A percentile compares a stretch with the other conserved stretches of the same genome.
phyloP scores from a whole-genome alignment of 1,284 basidiomycete species.

The Sanghuangporus baumii region DNA sequence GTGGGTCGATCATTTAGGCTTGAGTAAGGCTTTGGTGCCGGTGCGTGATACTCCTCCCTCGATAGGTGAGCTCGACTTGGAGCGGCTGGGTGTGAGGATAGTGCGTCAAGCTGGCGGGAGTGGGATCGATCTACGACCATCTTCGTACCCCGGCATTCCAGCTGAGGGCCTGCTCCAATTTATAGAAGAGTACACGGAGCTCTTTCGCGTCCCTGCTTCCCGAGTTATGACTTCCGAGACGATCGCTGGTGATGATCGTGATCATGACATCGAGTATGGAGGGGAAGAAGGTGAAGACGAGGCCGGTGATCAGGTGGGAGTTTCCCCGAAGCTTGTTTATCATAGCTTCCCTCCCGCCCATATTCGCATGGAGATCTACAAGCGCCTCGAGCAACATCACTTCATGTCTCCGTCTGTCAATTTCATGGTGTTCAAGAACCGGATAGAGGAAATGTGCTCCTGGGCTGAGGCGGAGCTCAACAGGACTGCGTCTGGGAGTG shows the following conservation, averaged over 20 bases:
- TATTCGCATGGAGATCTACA: conserved; percentile 6
- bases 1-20: conserved; percentile 50
- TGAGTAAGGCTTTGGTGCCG: conserved; percentile 24
- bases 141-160: conserved; percentile 2
- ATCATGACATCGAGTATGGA: neutral
- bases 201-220: conserved; percentile 8
- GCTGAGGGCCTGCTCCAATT: conserved; percentile 11
- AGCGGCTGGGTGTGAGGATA: neutral
- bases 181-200: neutral
- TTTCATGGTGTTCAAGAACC: conserved; percentile 41
- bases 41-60: neutral
- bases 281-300: conserved; percentile 2
- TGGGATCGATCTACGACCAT: conserved; percentile 15
- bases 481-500: neutral
- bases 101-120: neutral
- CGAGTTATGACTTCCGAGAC: neutral
- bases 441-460: conserved; percentile 40
- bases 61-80: neutral
- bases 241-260: neutral
- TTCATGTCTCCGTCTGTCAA: conserved; percentile 38
- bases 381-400: conserved; percentile 4
- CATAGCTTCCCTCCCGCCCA: neutral
- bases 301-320: conserved; percentile 2
- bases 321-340: conserved; percentile 8
- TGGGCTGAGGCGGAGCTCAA: conserved; percentile 27